These are phyloP conservation scores for Candida bentonensis DNA, from an alignment of 805 yeast genomes.

Conservation along the genomic window DNA sequence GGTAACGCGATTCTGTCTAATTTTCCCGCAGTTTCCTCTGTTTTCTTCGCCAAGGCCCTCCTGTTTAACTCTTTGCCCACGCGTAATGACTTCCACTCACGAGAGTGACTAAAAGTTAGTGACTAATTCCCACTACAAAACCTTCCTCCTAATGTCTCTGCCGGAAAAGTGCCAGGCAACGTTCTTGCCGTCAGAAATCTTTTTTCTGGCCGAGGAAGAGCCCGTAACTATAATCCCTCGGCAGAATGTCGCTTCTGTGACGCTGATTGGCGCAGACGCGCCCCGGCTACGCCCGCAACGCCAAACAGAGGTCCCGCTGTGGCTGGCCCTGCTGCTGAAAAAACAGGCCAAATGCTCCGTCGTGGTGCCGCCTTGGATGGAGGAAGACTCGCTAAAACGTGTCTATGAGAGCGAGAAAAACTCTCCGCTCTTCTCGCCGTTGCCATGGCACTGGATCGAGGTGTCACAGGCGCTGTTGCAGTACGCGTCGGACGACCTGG, in stretches of 20 bases:
- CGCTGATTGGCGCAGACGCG: constrained; percentile 45
- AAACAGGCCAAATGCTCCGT: constrained; percentile 78
- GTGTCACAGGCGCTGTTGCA: constrained; percentile 53
- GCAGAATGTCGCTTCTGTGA: constrained; percentile 49
- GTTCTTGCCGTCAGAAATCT: constrained; percentile 64
- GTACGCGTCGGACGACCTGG: constrained; percentile 65
- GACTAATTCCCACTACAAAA: no score
- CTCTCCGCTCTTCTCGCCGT: constrained; percentile 35
- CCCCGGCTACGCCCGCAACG: constrained; percentile 56
- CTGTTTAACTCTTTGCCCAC: no score
- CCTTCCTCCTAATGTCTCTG: constrained; percentile 64
- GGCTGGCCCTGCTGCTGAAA: constrained; percentile 77
- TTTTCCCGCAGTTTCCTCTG: no score
- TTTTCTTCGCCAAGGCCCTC: no score
- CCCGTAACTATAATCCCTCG: constrained; percentile 64
- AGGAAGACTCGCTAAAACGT: constrained; percentile 35
- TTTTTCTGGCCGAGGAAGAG: constrained; percentile 76
- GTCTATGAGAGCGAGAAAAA: constrained; percentile 55
- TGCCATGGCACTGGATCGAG: constrained; percentile 89
- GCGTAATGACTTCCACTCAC: no score
- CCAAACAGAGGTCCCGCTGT: constrained; percentile 58
- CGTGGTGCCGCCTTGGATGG: constrained; percentile 78
- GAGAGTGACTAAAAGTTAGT: no score
- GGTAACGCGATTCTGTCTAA: no score
- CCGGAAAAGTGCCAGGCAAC: constrained; percentile 40